Evolutionary conservation across 2,329 filamentous ascomycete genomes (phyloP).

Genomic region (Penicillium sp.): DNA sequence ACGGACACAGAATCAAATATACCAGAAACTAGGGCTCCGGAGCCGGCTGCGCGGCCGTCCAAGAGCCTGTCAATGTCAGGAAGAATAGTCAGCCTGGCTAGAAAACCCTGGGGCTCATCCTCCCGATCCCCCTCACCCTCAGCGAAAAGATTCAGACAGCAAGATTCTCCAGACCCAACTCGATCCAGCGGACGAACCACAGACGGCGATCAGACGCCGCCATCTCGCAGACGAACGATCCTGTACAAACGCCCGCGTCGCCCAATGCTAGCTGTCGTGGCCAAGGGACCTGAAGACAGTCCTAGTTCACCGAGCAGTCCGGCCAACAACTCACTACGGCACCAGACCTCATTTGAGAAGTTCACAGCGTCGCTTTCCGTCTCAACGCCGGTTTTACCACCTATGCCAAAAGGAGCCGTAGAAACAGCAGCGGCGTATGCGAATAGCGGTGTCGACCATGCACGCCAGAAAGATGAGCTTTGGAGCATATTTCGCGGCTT

Average conservation of each 20-base stretch:
- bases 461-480: slow-evolving; percentile 65
- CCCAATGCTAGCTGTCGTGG: slow-evolving; percentile 41
- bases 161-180: slow-evolving; percentile 29
- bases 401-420: slow-evolving; percentile 45
- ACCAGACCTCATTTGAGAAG: slow-evolving; percentile 47
- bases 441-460: slow-evolving; percentile 30
- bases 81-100: slow-evolving; percentile 49
- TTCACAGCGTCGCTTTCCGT: slow-evolving; percentile 42
- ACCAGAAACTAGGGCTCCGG: slow-evolving; percentile 30
- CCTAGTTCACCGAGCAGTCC: slow-evolving; percentile 38
- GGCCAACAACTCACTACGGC: slow-evolving; percentile 40
- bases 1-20: slow-evolving; percentile 26
- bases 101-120: slow-evolving; percentile 49
- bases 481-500: slow-evolving; percentile 66
- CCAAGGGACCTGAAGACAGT: slow-evolving; percentile 35
- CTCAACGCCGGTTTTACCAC: slow-evolving; percentile 47
- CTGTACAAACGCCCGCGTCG: slow-evolving; percentile 39
- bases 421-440: slow-evolving; percentile 37
- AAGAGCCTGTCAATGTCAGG: slow-evolving; percentile 50
- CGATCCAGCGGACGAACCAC: slow-evolving; percentile 15
- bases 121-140: slow-evolving; percentile 49
- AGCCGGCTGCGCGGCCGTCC: slow-evolving; percentile 34
- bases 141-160: slow-evolving; percentile 31
- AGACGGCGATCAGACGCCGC: slow-evolving; percentile 23
- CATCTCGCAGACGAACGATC: slow-evolving; percentile 32